Evolutionary conservation across 148 eudicot species (phyloP).

Genomic region (Agrostemma githago): DNA sequence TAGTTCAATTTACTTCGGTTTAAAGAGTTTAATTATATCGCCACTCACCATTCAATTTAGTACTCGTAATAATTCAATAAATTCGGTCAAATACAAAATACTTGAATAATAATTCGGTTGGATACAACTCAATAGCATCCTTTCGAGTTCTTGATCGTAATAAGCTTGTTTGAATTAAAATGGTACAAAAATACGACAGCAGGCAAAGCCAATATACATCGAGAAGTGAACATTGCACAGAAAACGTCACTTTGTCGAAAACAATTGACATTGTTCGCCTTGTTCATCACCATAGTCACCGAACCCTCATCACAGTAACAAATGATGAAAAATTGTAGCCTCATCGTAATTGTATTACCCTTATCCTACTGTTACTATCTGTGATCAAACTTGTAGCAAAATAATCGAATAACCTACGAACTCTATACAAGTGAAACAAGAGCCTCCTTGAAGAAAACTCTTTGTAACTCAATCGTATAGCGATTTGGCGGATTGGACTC

Average conservation of each 20-base stretch:
- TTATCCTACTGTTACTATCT: neutral
- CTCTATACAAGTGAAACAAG: slow-evolving; percentile 11
- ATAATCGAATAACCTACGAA: neutral
- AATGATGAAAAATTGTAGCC: neutral
- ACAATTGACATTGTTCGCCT: neutral
- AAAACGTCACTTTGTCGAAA: neutral
- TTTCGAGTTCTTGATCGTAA: no score
- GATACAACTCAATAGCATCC: no score
- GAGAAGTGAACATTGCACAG: no score
- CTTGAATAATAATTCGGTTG: no score
- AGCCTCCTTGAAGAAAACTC: neutral
- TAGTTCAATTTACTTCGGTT: neutral
- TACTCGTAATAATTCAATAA: no score
- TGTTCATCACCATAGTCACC: neutral
- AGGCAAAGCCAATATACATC: no score
- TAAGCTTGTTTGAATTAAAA: no score
- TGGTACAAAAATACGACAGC: no score
- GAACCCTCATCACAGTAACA: neutral
- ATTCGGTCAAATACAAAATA: no score
- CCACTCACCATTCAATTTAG: no score
- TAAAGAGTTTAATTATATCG: no score
- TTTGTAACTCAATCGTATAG: slow-evolving; percentile 52
- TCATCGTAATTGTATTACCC: neutral
- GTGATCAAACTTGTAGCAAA: neutral
- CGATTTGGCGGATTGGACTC: slow-evolving; percentile 64